phyloP scores from a whole-genome alignment of 139 green algal genomes.

The Tetraselmis chui region DNA sequence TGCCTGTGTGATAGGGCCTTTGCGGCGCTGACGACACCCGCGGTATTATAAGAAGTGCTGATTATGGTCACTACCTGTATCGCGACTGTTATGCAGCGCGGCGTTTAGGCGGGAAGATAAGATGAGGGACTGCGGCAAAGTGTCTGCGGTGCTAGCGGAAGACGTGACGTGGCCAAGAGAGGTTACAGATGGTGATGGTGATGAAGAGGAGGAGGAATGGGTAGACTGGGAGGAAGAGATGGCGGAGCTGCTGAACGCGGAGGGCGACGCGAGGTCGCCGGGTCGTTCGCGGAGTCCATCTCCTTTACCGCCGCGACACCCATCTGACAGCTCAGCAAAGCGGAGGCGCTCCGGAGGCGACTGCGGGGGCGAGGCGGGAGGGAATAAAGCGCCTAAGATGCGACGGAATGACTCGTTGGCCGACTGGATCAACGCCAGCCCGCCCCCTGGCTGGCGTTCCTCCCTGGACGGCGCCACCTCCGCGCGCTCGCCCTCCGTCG shows the following conservation, averaged over 20 bases:
- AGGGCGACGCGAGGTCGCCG: too few relatives aligned
- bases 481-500: background rate
- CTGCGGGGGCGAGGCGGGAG: background rate
- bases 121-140: too few relatives aligned
- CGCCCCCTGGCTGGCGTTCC: background rate
- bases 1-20: too few relatives aligned
- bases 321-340: background rate
- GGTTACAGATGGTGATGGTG: too few relatives aligned
- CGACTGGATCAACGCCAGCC: background rate
- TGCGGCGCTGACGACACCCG: too few relatives aligned
- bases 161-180: too few relatives aligned
- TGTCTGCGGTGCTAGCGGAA: too few relatives aligned
- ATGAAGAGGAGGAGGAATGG: background rate
- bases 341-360: background rate
- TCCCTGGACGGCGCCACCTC: too few relatives aligned
- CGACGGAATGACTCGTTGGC: background rate
- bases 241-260: background rate
- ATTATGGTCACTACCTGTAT: too few relatives aligned
- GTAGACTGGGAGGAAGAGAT: background rate
- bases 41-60: too few relatives aligned
- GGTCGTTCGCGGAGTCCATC: background rate
- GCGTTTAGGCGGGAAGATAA: too few relatives aligned
- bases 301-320: background rate
- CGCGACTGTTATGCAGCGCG: too few relatives aligned
- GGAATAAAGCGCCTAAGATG: background rate